Evolutionary conservation across 257 asterid genomes (phyloP), one percentile per base, ranked within the genome.

Genomic region (Solanum acaule): DNA sequence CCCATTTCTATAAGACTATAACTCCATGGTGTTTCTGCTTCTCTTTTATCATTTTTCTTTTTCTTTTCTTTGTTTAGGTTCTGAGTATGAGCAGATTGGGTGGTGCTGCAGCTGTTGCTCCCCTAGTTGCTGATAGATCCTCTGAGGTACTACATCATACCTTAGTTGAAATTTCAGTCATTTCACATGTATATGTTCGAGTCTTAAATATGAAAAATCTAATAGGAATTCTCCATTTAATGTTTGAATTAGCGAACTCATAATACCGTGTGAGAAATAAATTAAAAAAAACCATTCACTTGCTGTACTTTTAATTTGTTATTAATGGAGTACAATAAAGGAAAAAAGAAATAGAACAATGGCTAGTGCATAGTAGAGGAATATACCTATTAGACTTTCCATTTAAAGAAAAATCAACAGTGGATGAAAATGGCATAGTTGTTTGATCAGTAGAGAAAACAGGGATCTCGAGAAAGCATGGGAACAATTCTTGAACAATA

Each of bases 11-110:
- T n/a, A 7, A 25, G 61, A 77, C 37, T 25, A 25, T 40, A 42
- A 42, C n/a, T 78, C 52, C 22, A 71, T 25, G 15, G 33, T 78
- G 23, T 78, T 42, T 14, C n/a, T 78, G 65, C 65, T 78, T 42
- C 13, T 40, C 38, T 4, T 8, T 79, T 27, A 27, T 79, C 33
- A 16, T 44, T 44, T 22, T 49, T 46, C 9, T 5, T 22, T 70
- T 31, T 70, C 12, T 15, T 13, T n/a, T 14, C 23, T 81, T 18
- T 46, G 14, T 37, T 89, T 91, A 96, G 99, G 99, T 96, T 88
- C 93, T 96, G 29, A 95, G 98, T 89, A 90, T 96, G 98, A 96
- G 98, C 89, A 94, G 99, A 91, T 91, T 96, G 92, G 99, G 98
- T 20, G 98, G 98, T 89, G 99, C 98, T 73, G 93, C 93, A 86